phyloP scores from a whole-genome alignment of 352 stramenopile genomes.

The Globisporangium rhizosaccharum region DNA sequence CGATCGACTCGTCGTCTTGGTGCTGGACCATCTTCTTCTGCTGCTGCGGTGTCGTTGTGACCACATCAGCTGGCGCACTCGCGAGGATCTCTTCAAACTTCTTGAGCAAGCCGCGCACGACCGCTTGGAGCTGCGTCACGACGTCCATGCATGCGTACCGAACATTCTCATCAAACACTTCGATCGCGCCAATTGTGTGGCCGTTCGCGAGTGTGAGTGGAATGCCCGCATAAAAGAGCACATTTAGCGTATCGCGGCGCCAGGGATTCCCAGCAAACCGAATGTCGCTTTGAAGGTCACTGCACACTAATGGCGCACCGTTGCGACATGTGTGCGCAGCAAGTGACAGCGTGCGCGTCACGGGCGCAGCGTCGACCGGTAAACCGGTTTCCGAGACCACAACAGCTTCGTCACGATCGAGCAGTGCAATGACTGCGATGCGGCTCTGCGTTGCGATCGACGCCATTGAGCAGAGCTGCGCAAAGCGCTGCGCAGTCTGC shows the following conservation, averaged over 20 bases:
- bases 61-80: constrained; percentile 15
- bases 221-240: constrained; percentile 77
- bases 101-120: constrained; percentile 69
- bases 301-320: constrained; percentile 54
- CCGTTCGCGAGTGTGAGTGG: constrained; percentile 66
- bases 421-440: constrained; percentile 61
- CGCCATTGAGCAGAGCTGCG: constrained; percentile 73
- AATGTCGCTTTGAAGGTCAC: constrained; percentile 53
- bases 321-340: constrained; percentile 68
- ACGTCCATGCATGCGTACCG: constrained; percentile 62
- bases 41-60: neutral
- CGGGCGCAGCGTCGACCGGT: constrained; percentile 6
- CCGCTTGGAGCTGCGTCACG: constrained; percentile 57
- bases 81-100: constrained; percentile 68
- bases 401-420: constrained; percentile 51
- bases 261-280: constrained; percentile 64
- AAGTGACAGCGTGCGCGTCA: constrained; percentile 42
- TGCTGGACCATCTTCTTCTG: neutral
- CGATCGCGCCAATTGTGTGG: constrained; percentile 60
- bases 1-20: neutral
- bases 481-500: constrained; percentile 37
- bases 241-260: constrained; percentile 36
- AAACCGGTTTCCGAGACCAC: constrained; percentile 44
- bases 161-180: constrained; percentile 54
- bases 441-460: constrained; percentile 63